These are phyloP conservation scores for Nothophaeocryptopus gaeumannii DNA, from an alignment of 2,329 filamentous ascomycete genomes.

Conservation along the genomic window DNA sequence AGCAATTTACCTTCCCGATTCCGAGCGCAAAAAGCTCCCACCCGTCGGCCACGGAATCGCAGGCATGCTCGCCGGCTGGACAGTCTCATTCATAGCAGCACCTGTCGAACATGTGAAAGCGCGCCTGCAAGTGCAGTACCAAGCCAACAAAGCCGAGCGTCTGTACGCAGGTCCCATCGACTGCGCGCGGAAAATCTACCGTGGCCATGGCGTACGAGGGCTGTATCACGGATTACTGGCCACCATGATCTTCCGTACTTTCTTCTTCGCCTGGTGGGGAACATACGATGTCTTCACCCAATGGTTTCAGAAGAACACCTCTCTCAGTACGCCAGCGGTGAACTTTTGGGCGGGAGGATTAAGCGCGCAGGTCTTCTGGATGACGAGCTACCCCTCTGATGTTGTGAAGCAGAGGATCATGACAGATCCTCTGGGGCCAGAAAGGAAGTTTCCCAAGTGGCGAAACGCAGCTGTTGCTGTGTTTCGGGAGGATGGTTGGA, in stretches of 20 bases:
- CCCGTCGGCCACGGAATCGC: constrained; percentile 81
- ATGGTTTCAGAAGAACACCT: constrained; percentile 63
- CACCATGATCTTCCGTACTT: constrained; percentile 82
- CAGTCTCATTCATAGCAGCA: constrained; percentile 87
- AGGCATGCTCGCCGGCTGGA: constrained; percentile 80
- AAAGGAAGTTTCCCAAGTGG: constrained; percentile 71
- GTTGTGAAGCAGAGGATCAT: constrained; percentile 89
- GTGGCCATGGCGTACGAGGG: constrained; percentile 69
- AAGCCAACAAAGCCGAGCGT: constrained; percentile 70
- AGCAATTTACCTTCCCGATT: constrained; percentile 29
- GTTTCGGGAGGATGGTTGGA: constrained; percentile 70
- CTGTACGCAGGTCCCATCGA: constrained; percentile 86
- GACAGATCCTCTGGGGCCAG: constrained; percentile 81
- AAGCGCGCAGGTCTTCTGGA: constrained; percentile 91
- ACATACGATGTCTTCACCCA: constrained; percentile 82
- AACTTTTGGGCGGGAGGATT: constrained; percentile 98
- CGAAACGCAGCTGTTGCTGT: constrained; percentile 74
- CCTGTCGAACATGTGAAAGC: constrained; percentile 96
- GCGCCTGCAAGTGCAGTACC: constrained; percentile 90
- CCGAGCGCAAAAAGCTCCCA: constrained; percentile 57
- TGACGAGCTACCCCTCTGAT: constrained; percentile 38
- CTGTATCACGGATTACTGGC: constrained; percentile 83
- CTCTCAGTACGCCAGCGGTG: constrained; percentile 70
- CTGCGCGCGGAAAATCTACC: constrained; percentile 66
- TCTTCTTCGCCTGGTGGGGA: constrained; percentile 99